Evolutionary conservation across 2,329 filamentous ascomycete genomes (phyloP), one percentile per base, ranked within the genome.

Genomic region (Fusarium sp.): DNA sequence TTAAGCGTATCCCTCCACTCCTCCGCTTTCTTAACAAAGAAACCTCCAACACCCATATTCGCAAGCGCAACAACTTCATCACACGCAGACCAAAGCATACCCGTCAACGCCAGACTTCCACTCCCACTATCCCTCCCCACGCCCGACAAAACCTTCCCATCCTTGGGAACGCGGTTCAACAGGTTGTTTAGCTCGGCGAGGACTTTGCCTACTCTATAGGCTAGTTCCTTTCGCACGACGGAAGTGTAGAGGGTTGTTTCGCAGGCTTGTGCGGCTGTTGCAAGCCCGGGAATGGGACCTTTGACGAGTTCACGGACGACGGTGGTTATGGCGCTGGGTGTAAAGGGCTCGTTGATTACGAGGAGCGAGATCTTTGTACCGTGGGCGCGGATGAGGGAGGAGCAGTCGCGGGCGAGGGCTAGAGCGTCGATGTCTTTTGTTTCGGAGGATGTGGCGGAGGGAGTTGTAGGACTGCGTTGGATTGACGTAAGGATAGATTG

Each of bases 291-390:
- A 0, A 97, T 84, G n/a, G 92, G 89, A 0, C 89, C 89, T 14
- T 88, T 85, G 23, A 90, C 86, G n/a, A 97, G 85, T 61, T 94
- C 89, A 34, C 88, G 85, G 7, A 98, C 82, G 16, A 97, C 89
- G 25, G 86, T 89, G 12, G 81, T 82, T 34, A 97, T 85, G 7
- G 93, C 94, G 1, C 90, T 89, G 0, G 93, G 90, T 0, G 94
- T 96, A 72, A 97, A 97, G 1, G 95, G 94, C 20, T 93, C 87
- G 75, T 93, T 97, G 75, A 97, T 92, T 3, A 96, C 88, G 14
- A 98, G 87, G 1, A 98, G 89, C 0, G 93, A 95, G 27, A 98
- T 85, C 68, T 97, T 97, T 8, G 94, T 97, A 3, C 90, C 88
- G 77, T 98, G 93, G 0, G 94, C 93, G 77, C 89, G 90, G 63